Evolutionary conservation across 1,284 basidiomycete genomes (phyloP).

Genomic region (Apiotrichum gamsii): DNA sequence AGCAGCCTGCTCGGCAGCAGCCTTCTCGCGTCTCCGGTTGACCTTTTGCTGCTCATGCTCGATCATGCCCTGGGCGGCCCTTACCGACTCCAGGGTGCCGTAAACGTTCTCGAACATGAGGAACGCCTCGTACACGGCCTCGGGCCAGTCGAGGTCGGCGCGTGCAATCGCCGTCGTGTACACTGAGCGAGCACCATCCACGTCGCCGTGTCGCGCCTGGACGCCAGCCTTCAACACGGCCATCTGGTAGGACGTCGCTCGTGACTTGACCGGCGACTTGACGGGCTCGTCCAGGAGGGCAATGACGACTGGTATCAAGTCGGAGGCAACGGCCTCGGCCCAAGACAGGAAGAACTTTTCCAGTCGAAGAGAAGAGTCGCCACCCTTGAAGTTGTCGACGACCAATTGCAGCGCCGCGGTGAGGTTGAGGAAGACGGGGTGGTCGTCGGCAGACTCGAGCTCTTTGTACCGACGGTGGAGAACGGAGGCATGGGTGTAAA

Average conservation of each 20-base stretch:
- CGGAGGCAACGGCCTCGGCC: constrained; percentile 27
- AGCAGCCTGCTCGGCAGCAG: constrained; percentile 29
- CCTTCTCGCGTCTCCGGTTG: constrained; percentile 62
- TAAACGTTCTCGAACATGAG: constrained; percentile 74
- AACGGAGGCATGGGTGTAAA: constrained; percentile 10
- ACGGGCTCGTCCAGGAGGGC: constrained; percentile 23
- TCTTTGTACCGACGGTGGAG: constrained; percentile 11
- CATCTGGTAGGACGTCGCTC: constrained; percentile 32
- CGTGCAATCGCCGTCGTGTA: constrained; percentile 58
- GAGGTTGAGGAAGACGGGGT: constrained; percentile 14
- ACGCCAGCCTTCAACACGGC: constrained; percentile 26
- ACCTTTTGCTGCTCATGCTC: constrained; percentile 61
- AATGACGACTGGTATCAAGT: constrained; percentile 24
- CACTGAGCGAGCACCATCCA: constrained; percentile 58
- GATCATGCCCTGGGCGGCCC: constrained; percentile 62
- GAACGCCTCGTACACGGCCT: constrained; percentile 85
- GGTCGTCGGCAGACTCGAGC: constrained; percentile 7
- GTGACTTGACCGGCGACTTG: constrained; percentile 18
- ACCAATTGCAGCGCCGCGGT: constrained; percentile 22
- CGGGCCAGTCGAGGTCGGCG: constrained; percentile 78
- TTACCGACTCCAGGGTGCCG: constrained; percentile 64
- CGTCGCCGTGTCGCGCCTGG: constrained; percentile 53
- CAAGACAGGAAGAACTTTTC: constrained; percentile 72
- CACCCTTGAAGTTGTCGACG: constrained; percentile 46
- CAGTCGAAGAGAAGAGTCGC: constrained; percentile 60